Conservation (phyloP, 2,329 filamentous ascomycete genomes). For the Talaromyces sp. region DNA sequence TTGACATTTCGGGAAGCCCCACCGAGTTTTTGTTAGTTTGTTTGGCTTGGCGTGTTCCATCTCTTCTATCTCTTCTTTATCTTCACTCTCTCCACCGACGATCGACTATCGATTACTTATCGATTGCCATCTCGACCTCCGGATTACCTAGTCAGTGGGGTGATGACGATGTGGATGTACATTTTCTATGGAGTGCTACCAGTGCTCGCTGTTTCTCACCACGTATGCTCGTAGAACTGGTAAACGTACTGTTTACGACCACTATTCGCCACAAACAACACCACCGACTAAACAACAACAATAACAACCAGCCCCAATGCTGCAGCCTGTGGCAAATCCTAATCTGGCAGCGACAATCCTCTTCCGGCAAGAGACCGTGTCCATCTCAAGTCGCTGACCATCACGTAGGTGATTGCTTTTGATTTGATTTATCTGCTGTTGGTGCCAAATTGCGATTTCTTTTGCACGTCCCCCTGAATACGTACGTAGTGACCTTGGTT, state of each 20-base stretch:
- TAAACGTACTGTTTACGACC: neutral
- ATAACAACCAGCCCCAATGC: neutral
- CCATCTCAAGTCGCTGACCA: neutral
- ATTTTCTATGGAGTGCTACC: too few relatives aligned
- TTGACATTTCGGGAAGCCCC: slow-evolving; percentile 13
- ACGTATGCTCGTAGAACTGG: neutral
- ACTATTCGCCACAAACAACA: slow-evolving; percentile 1
- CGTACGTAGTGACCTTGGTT: neutral
- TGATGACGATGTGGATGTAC: neutral
- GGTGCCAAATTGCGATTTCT: neutral
- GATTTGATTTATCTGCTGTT: neutral
- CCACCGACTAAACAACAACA: neutral
- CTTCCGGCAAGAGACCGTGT: neutral
- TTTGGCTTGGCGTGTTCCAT: slow-evolving; percentile 8
- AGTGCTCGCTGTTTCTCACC: neutral
- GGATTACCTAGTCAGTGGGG: neutral
- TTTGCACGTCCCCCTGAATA: neutral
- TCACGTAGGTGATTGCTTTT: neutral
- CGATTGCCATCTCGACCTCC: neutral
- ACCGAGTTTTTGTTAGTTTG: neutral
- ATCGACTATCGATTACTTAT: slow-evolving; percentile 8
- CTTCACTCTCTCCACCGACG: neutral
- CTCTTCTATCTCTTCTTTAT: neutral
- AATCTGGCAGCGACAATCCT: neutral
- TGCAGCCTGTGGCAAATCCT: neutral